phyloP scores from a whole-genome alignment of 805 yeast genomes.

The Wilhelminamyces savonicus region DNA sequence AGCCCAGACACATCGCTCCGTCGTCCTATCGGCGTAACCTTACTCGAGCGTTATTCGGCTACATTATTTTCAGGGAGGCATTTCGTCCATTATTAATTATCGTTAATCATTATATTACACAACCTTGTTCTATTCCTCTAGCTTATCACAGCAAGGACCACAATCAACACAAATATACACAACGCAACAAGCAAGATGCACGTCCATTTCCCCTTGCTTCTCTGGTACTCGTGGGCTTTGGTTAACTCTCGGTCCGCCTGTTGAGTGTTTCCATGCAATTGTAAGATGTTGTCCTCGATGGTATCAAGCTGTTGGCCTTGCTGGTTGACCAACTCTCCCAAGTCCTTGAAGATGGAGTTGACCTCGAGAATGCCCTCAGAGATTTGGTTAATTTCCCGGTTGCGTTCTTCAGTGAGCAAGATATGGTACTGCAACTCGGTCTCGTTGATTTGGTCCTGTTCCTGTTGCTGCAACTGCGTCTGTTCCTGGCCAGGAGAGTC shows the following conservation, averaged over 20 bases:
- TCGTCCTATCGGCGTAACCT: too few relatives aligned
- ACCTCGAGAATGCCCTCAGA: constrained; percentile 79
- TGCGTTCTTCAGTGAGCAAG: constrained; percentile 63
- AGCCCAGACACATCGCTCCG: too few relatives aligned
- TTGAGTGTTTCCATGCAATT: constrained; percentile 57
- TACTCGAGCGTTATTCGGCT: too few relatives aligned
- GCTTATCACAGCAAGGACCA: constrained; percentile 50
- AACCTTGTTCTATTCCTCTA: too few relatives aligned
- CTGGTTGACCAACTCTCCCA: constrained; percentile 70
- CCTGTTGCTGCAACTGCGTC: constrained; percentile 22
- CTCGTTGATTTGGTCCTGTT: constrained; percentile 37
- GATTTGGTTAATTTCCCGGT: constrained; percentile 63
- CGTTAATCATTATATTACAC: too few relatives aligned
- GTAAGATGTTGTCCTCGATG: constrained; percentile 71
- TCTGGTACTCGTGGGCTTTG: constrained; percentile 73
- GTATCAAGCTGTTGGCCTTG: constrained; percentile 84
- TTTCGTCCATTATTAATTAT: too few relatives aligned
- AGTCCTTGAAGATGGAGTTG: constrained; percentile 76
- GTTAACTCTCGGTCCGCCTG: constrained; percentile 64
- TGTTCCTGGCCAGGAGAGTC: constrained; percentile 12
- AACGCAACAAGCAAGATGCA: constrained; percentile 58
- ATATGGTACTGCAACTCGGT: constrained; percentile 58
- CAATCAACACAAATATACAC: constrained; percentile 49
- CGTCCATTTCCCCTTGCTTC: constrained; percentile 64
- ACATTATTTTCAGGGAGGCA: too few relatives aligned